A percentile compares a stretch with the other conserved stretches of the same genome.
Conservation (phyloP, 768 basidiomycete genomes). For the Lanmaoa rubissima region DNA sequence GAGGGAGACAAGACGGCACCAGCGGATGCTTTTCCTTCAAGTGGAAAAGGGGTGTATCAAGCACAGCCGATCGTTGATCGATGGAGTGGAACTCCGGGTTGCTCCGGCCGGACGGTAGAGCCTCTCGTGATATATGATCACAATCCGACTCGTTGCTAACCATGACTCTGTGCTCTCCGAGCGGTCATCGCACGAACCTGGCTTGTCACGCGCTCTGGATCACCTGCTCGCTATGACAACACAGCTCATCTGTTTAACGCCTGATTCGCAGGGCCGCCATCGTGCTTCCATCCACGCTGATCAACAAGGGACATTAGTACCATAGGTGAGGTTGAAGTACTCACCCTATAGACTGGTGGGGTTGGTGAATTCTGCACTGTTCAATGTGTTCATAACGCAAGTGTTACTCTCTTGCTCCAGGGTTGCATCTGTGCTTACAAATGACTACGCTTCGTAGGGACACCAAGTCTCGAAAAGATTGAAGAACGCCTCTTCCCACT, state of each 20-base stretch:
- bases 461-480: too few relatives aligned
- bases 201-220: neutral
- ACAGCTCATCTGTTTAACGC: neutral
- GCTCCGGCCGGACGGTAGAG: too few relatives aligned
- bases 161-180: neutral
- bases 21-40: neutral
- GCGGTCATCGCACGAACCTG: too few relatives aligned
- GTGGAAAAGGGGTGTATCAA: too few relatives aligned
- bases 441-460: too few relatives aligned
- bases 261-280: neutral
- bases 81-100: too few relatives aligned
- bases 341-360: too few relatives aligned
- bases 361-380: too few relatives aligned
- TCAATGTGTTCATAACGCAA: neutral
- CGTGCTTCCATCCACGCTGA: conserved; percentile 1
- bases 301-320: neutral
- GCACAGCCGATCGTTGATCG: neutral
- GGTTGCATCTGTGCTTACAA: too few relatives aligned
- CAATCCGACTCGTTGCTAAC: neutral
- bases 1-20: neutral
- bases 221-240: neutral
- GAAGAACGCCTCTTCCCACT: too few relatives aligned
- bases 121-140: too few relatives aligned
- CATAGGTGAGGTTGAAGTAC: too few relatives aligned
- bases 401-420: neutral